Conservation (phyloP, 73 alveolate species). For the Urostyla sp. region DNA sequence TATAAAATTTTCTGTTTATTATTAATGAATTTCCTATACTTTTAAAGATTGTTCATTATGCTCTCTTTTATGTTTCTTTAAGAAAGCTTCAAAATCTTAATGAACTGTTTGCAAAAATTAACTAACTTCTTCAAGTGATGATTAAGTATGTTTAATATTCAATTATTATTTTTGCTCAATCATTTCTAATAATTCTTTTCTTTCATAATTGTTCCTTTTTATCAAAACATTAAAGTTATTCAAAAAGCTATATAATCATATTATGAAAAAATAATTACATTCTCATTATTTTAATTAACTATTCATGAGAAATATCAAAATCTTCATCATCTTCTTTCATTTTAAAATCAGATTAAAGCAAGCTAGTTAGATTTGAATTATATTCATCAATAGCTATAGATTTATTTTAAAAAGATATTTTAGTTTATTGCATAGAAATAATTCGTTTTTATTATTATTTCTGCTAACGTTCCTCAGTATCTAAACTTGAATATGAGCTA, state of each 20-base stretch:
- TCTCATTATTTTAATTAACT: constrained; percentile 22
- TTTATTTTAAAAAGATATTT: no score
- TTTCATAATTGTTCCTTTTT: not conserved
- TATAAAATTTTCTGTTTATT: no score
- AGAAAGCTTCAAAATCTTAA: constrained; percentile 26
- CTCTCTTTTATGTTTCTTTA: constrained; percentile 31
- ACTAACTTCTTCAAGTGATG: constrained; percentile 26
- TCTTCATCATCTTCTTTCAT: constrained; percentile 35
- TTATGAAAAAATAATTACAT: not conserved
- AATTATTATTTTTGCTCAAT: not conserved
- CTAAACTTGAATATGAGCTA: no score
- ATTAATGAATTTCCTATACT: not conserved
- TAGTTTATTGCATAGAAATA: no score
- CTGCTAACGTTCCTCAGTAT: no score
- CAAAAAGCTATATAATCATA: constrained; percentile 2
- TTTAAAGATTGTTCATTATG: constrained; percentile 5
- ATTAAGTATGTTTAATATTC: not conserved
- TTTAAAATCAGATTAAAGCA: constrained; percentile 15
- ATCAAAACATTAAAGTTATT: constrained; percentile 4
- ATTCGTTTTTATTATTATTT: no score
- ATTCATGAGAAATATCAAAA: constrained; percentile 17
- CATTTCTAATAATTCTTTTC: constrained; percentile 2
- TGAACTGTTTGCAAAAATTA: constrained; percentile 29
- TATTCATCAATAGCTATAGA: constrained; percentile 3
- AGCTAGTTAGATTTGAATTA: not conserved